Evolutionary conservation across 768 basidiomycete species (phyloP), one percentile per base, ranked within the genome.

Genomic region (Tricholoma furcatifolium): DNA sequence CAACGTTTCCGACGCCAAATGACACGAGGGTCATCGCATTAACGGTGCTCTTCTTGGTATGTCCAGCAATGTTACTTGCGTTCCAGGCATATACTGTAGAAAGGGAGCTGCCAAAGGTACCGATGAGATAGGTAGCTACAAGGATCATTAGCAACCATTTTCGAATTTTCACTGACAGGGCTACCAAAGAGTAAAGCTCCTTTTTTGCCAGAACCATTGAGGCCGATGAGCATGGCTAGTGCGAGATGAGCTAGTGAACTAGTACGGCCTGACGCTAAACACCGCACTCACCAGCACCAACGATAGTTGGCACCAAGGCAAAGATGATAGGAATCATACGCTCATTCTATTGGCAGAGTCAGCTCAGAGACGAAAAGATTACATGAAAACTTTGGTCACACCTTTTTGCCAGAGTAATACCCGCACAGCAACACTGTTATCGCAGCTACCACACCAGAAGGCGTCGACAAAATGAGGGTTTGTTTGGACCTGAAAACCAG

Each of bases 21-120:
- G 79, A 67, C 4, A 74, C 72, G 18, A 84, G 65, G 2, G 81
- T 84, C 74, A 84, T 71, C 4, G 82, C 78, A 50, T 84, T 84
- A 57, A 84, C 75, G 1, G 83, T 85, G 54, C 80, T 78, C 70
- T 86, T 87, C 72, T 87, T 86, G 6, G 84, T 86, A 47, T 84
- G 80, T 0, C 83, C 83, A 31, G 77, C 77, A 0, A 79, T 85
- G 62, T 87, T 85, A 48, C 78, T 79, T 6, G 83, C 81, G 47
- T 85, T 84, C 58, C 82, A 85, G 0, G 84, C 82, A 51, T 85
- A 85, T 10, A 85, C 72, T 0, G 78, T 74, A 0, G 83, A 78
- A 9, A 87, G 64, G 0, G 81, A 79, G 46, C 79, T 81, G 5
- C 83, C 83, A 50, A 82, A 87, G 2, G 80, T 80, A n/a, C 75